phyloP scores from a whole-genome alignment of 163 green algal species.

The Volvox carteri region DNA sequence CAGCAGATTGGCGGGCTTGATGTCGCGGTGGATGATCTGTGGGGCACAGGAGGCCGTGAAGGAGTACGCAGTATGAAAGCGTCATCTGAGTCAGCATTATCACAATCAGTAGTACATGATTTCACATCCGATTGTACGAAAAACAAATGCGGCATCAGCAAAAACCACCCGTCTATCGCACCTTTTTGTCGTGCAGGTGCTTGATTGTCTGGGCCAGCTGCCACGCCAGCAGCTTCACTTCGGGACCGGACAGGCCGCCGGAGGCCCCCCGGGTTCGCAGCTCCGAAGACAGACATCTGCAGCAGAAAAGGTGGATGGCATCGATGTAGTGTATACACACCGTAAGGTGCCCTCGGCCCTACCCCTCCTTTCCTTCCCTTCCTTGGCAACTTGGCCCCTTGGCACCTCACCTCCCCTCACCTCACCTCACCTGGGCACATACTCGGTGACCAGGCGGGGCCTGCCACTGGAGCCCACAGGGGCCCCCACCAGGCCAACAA shows the following conservation, averaged over 20 bases:
- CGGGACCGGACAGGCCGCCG: neutral
- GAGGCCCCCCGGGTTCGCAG: neutral
- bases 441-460: constrained; percentile 47
- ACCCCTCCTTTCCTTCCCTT: neutral
- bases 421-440: constrained; percentile 23
- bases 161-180: neutral
- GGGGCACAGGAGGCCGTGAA: neutral
- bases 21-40: constrained; percentile 62
- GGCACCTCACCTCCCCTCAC: no score
- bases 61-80: no score
- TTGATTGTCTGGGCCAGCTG: neutral
- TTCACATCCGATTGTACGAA: no score
- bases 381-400: neutral
- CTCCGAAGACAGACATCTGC: constrained; percentile 16
- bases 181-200: constrained; percentile 29
- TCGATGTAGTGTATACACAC: no score
- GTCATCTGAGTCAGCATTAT: no score
- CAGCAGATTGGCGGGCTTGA: constrained; percentile 94
- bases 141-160: no score
- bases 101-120: no score
- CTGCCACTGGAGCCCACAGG: constrained; percentile 29
- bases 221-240: constrained; percentile 47
- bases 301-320: no score
- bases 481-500: constrained; percentile 36
- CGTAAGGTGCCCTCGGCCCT: no score